These are phyloP conservation scores for Chloromonas sp. DNA, from an alignment of 163 green algal genomes.

Conservation along the genomic window DNA sequence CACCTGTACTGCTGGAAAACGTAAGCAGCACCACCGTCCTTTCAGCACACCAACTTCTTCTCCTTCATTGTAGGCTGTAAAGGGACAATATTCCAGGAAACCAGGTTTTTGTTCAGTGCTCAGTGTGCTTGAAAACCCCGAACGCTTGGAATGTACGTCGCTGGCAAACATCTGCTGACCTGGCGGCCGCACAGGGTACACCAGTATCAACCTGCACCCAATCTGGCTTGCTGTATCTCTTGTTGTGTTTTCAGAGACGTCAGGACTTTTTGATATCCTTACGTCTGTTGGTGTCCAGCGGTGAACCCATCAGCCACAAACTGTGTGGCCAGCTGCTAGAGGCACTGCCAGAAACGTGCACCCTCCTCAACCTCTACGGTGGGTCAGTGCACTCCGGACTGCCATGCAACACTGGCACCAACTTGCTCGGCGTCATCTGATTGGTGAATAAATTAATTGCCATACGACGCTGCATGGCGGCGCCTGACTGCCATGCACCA, in stretches of 20 bases:
- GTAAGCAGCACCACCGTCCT: not conserved
- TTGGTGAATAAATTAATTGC: too few relatives aligned
- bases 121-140: too few relatives aligned
- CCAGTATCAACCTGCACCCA: not conserved
- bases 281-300: slow-evolving; percentile 44
- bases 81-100: too few relatives aligned
- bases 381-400: not conserved
- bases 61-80: not conserved
- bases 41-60: too few relatives aligned
- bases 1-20: not conserved
- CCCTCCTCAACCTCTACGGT: slow-evolving; percentile 63
- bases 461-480: too few relatives aligned
- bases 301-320: slow-evolving; percentile 38
- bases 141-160: too few relatives aligned
- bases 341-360: slow-evolving; percentile 19
- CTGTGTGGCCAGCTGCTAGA: slow-evolving; percentile 14
- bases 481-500: too few relatives aligned
- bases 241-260: not conserved
- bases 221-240: not conserved
- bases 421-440: too few relatives aligned
- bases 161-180: not conserved
- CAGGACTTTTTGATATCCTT: slow-evolving; percentile 14
- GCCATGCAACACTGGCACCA: too few relatives aligned
- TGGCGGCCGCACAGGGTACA: not conserved
- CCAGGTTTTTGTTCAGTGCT: too few relatives aligned